These are phyloP conservation scores for Amphicarpaea edgeworthii DNA, from an alignment of 306 rosid species.

Conservation along the genomic window DNA sequence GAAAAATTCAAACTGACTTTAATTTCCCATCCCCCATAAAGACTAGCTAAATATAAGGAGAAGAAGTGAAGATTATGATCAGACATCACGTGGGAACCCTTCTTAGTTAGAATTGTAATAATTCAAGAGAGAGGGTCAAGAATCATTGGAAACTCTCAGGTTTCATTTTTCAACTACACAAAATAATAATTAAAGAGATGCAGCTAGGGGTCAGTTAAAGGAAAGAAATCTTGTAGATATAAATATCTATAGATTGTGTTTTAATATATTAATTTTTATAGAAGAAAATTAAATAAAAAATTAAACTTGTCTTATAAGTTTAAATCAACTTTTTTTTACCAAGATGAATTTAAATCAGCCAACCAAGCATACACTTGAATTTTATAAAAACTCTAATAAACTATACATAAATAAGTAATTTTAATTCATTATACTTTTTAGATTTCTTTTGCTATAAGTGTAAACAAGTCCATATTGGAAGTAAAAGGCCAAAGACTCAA, in stretches of 20 bases:
- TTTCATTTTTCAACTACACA: constrained; percentile 22
- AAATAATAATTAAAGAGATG: constrained; percentile 11
- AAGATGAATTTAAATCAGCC: background rate
- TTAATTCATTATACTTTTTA: background rate
- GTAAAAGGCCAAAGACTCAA: constrained; percentile 14
- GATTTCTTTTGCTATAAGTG: background rate
- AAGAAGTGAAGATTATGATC: constrained; percentile 46
- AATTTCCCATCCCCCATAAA: constrained; percentile 44
- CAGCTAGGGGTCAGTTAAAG: background rate
- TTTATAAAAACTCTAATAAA: no score
- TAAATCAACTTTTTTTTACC: background rate
- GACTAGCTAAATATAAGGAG: constrained; percentile 34
- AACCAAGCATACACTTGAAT: background rate
- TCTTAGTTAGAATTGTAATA: constrained; percentile 43
- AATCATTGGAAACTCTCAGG: constrained; percentile 22
- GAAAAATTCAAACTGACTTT: constrained; percentile 12
- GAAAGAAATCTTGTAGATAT: background rate
- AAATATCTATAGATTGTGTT: background rate
- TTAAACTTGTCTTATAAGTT: constrained; percentile 26
- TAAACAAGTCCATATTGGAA: background rate
- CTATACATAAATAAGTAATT: background rate
- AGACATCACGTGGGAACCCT: constrained; percentile 59
- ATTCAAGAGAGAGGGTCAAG: constrained; percentile 35
- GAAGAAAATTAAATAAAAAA: background rate
- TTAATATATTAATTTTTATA: background rate